Evolutionary conservation across 2,329 filamentous ascomycete genomes (phyloP).

Genomic region (Leptographium galeiforme): DNA sequence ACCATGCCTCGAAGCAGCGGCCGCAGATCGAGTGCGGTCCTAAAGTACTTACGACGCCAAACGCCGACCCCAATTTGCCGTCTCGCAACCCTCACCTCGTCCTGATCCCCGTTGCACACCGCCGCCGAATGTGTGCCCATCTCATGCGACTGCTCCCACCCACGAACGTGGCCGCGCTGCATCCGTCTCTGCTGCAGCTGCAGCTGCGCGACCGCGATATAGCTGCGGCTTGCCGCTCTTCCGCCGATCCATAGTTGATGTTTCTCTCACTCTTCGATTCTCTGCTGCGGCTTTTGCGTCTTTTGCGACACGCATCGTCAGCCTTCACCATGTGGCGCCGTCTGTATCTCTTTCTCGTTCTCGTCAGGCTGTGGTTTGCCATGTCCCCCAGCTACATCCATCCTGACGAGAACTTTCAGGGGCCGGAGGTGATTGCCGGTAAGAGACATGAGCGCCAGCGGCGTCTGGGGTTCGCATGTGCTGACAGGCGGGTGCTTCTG

Average conservation of each 20-base stretch:
- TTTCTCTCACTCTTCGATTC: no score
- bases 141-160: not conserved
- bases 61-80: not conserved
- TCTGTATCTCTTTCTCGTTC: constrained; percentile 69
- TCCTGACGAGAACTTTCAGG: constrained; percentile 98
- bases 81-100: not conserved
- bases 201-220: not conserved
- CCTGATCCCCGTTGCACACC: not conserved
- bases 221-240: not conserved
- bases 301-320: not conserved
- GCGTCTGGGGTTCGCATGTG: not conserved
- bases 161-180: not conserved
- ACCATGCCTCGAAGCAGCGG: constrained; percentile 6
- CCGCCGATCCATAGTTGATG: no score
- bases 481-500: constrained; percentile 6
- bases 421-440: constrained; percentile 95
- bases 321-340: constrained; percentile 72
- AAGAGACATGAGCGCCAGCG: constrained; percentile 14
- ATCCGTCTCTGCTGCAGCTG: not conserved
- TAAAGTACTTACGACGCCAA: constrained; percentile 1
- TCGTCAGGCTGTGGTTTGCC: constrained; percentile 87
- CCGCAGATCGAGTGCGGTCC: constrained; percentile 7
- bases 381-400: constrained; percentile 92
- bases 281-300: not conserved
- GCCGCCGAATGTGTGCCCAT: not conserved